Evolutionary conservation across 1,284 basidiomycete species (phyloP).

Genomic region (Apiotrichum laibachii): DNA sequence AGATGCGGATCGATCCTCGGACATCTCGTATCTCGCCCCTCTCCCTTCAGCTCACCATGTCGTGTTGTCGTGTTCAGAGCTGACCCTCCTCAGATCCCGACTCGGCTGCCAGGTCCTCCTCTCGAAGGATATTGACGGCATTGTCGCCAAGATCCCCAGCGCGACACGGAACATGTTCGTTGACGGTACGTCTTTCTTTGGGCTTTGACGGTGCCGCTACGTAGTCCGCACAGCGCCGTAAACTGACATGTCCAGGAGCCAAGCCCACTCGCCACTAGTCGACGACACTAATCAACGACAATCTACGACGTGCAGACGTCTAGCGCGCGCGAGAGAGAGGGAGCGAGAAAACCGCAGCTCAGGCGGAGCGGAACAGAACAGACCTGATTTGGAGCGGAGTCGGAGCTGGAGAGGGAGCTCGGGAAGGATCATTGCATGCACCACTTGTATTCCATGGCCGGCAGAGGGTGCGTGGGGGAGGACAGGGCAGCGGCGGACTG

Average conservation of each 20-base stretch:
- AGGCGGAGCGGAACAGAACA: background rate
- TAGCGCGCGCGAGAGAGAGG: background rate
- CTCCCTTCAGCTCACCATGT: background rate
- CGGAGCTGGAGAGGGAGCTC: background rate
- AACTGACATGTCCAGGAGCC: background rate
- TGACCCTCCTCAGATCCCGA: slow-evolving; percentile 52
- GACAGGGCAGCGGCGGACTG: too few species aligned
- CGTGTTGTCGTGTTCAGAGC: too few species aligned
- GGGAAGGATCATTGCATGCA: background rate
- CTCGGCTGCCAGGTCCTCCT: slow-evolving; percentile 78
- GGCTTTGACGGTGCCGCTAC: background rate
- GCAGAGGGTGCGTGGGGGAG: background rate
- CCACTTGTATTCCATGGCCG: slow-evolving; percentile 1
- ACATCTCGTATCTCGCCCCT: background rate
- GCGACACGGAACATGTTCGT: slow-evolving; percentile 98
- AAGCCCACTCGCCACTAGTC: background rate
- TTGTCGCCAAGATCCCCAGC: slow-evolving; percentile 78
- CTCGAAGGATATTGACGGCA: slow-evolving; percentile 77
- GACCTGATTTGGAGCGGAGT: background rate
- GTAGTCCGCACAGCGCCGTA: background rate
- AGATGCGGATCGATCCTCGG: too few species aligned
- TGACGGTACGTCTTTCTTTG: slow-evolving; percentile 59
- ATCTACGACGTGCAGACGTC: background rate
- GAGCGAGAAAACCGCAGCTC: background rate
- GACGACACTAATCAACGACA: background rate